These are phyloP conservation scores for Corniculantispora saksenae DNA, from an alignment of 2,329 filamentous ascomycete species.

Conservation along the genomic window DNA sequence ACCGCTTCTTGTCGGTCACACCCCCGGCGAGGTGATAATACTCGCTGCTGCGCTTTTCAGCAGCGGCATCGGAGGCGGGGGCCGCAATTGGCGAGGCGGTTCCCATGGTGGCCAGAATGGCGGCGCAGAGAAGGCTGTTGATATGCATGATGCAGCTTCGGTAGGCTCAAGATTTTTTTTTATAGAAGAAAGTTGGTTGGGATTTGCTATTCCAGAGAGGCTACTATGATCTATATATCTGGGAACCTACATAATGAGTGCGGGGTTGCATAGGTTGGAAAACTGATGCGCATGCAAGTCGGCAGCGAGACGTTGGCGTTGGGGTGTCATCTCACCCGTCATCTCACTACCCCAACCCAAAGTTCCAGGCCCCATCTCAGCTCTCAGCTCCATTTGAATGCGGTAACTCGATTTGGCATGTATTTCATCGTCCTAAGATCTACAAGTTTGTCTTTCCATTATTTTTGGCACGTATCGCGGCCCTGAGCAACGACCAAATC, in stretches of 20 bases:
- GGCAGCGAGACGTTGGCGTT: background rate
- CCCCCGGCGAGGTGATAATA: background rate
- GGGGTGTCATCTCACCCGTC: constrained; percentile 11
- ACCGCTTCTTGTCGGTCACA: background rate
- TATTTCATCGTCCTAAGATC: too few species aligned
- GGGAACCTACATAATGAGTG: background rate
- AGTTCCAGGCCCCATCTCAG: too few species aligned
- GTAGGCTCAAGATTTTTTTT: background rate
- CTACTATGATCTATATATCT: background rate
- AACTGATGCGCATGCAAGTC: background rate
- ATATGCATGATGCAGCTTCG: background rate
- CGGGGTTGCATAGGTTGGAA: background rate
- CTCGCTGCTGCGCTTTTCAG: background rate
- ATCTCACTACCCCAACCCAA: background rate
- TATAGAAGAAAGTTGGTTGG: too few species aligned
- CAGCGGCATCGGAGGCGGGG: background rate
- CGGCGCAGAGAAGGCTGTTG: background rate
- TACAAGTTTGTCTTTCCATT: too few species aligned
- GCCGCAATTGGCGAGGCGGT: background rate
- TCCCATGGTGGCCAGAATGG: constrained; percentile 6
- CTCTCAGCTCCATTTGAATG: too few species aligned
- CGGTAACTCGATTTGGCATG: too few species aligned
- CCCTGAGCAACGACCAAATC: too few species aligned
- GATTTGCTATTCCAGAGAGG: background rate
- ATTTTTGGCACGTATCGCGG: too few species aligned